These are phyloP conservation scores for Pseudogymnoascus sp. DNA, from an alignment of 2,329 filamentous ascomycete species.

Conservation along the genomic window DNA sequence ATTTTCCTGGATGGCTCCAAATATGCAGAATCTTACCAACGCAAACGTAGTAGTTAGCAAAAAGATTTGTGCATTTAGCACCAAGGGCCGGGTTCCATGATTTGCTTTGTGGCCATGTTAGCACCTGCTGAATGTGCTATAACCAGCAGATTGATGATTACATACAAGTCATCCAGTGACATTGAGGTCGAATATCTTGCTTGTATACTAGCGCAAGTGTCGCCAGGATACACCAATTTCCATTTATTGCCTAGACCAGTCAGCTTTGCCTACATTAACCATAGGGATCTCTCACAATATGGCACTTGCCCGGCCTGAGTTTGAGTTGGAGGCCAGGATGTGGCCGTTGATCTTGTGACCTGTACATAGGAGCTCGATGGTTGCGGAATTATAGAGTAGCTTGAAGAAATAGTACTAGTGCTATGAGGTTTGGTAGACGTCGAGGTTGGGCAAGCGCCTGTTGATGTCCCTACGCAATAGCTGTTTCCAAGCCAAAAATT, in stretches of 20 bases:
- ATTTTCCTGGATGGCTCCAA: neutral
- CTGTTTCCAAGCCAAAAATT: slow-evolving; percentile 23
- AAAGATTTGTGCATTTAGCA: slow-evolving; percentile 3
- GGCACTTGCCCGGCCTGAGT: slow-evolving; percentile 18
- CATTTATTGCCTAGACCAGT: slow-evolving; percentile 2
- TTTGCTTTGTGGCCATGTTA: neutral
- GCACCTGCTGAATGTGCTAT: neutral
- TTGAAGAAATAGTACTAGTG: slow-evolving; percentile 8
- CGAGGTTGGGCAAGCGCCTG: slow-evolving; percentile 10
- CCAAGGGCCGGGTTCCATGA: slow-evolving; percentile 9
- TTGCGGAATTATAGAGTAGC: slow-evolving; percentile 11
- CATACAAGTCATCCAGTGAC: neutral
- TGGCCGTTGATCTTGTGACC: slow-evolving; percentile 9
- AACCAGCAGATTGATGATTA: neutral
- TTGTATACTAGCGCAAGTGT: slow-evolving; percentile 6
- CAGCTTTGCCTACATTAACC: neutral
- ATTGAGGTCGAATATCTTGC: slow-evolving; percentile 3
- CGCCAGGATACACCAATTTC: slow-evolving; percentile 1
- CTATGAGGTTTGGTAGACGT: slow-evolving; percentile 13
- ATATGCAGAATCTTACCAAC: neutral
- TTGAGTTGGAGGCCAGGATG: slow-evolving; percentile 16
- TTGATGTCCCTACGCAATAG: slow-evolving; percentile 24
- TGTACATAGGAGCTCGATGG: slow-evolving; percentile 5
- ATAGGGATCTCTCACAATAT: slow-evolving; percentile 10
- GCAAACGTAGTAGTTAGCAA: slow-evolving; percentile 5